Base-by-base conservation (phyloP, 148 eudicot species). In the Arbutus unedo region DNA sequence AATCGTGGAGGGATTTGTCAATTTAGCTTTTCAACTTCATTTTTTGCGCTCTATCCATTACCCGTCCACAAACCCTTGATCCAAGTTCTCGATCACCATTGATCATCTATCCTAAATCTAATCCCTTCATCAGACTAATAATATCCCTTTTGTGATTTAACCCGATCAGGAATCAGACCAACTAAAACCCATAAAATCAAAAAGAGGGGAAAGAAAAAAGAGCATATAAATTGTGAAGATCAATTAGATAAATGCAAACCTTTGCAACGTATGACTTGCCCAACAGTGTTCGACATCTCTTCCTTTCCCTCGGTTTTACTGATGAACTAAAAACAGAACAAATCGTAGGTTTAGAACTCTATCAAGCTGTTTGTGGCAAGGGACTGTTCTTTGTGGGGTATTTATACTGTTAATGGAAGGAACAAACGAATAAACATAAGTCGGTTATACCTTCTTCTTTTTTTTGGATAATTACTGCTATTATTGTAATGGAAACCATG, bases 231-330 rank as follows among this genome's bases (percentile, higher is more conserved):
- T 0, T 43, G 48, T 7, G 18, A 38, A 14, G 19, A 16, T 14
- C 3, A 70, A 31, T 41, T 19, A 5, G 74, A 14, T 15, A 5
- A 48, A 50, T n/a, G 51, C 47, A 6, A 19, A 82, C 85, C 85
- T 83, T 49, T 83, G 82, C 82, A 83, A 5, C 62, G 71, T 70
- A 83, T 83, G 74, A 83, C 82, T 55, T 79, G 82, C 71, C 85
- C 85, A n/a, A 55, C 74, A 54, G 81, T 83, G 67, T 41, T 83
- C 31, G 85, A 71, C 79, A 83, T 83, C 76, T 79, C 74, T 67
- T 76, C 64, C 62, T 70, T 54, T 6, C 41, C 47, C 45, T 49
- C 10, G n/a, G 21, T 64, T 9, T 11, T 23, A 15, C 45, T 21
- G 7, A 14, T 25, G 23, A 5, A 21, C 68, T 62, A 13, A 5